Conservation (phyloP, 1,284 basidiomycete species). For the Xerocomus minutiporus region DNA sequence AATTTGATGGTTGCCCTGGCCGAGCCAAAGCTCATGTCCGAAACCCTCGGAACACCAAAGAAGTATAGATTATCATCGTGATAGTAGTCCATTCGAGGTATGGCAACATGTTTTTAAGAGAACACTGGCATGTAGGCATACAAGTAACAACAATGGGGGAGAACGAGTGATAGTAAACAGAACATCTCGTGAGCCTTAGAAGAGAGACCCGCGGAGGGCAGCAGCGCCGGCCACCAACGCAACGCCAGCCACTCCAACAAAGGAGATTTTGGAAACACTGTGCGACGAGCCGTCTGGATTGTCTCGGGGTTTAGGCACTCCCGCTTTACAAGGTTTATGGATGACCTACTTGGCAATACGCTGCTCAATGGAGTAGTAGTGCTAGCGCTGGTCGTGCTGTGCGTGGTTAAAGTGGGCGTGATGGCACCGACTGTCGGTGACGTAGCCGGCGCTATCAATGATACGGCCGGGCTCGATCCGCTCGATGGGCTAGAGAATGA, state of each 20-base stretch:
- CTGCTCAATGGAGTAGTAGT: background rate
- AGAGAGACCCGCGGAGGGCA: background rate
- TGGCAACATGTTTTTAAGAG: background rate
- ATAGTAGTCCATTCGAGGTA: background rate
- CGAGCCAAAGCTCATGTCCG: background rate
- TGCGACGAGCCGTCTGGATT: slow-evolving; percentile 8
- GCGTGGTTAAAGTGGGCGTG: background rate
- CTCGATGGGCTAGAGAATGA: background rate
- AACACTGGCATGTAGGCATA: background rate
- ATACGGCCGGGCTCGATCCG: background rate
- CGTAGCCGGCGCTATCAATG: background rate
- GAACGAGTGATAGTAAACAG: background rate
- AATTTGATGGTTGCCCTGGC: slow-evolving; percentile 11
- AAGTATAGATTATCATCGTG: background rate
- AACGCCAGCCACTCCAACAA: slow-evolving; percentile 6
- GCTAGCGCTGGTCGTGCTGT: background rate
- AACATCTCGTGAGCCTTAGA: background rate
- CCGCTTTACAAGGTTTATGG: background rate
- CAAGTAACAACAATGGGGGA: background rate
- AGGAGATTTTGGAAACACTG: background rate
- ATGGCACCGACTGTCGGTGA: background rate
- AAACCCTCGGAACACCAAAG: background rate
- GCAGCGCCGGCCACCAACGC: slow-evolving; percentile 7
- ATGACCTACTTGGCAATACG: slow-evolving; percentile 9
- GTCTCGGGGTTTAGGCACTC: background rate